Evolutionary conservation across 2,329 filamentous ascomycete species (phyloP).

Genomic region (Nemania sp.): DNA sequence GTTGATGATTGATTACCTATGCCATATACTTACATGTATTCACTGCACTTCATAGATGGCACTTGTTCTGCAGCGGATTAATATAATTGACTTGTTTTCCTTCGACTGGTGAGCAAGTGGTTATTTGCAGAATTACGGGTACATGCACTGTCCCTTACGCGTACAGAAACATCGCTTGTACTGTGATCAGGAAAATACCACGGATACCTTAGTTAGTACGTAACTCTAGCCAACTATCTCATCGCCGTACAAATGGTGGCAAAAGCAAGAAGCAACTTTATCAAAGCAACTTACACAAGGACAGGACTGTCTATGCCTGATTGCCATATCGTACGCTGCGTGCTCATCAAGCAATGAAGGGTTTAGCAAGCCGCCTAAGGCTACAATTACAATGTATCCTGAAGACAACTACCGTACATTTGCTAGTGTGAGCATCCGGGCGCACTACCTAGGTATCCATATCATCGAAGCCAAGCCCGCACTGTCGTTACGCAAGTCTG

Average conservation of each 20-base stretch:
- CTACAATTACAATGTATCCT: not conserved
- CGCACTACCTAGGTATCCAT: too few relatives aligned
- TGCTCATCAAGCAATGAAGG: not conserved
- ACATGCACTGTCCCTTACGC: not conserved
- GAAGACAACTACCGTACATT: slow-evolving; percentile 1
- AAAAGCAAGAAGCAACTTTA: too few relatives aligned
- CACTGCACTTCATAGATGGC: too few relatives aligned
- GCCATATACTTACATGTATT: not conserved
- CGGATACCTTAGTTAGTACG: too few relatives aligned
- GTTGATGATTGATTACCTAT: not conserved
- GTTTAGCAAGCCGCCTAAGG: too few relatives aligned
- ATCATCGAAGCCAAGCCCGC: slow-evolving; percentile 10
- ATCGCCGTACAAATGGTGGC: too few relatives aligned
- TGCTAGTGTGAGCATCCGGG: slow-evolving; percentile 7
- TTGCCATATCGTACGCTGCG: too few relatives aligned
- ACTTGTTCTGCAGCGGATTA: not conserved
- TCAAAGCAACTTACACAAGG: too few relatives aligned
- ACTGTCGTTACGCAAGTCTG: slow-evolving; percentile 23
- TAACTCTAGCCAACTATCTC: too few relatives aligned
- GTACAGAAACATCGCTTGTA: not conserved
- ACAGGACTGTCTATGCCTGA: too few relatives aligned
- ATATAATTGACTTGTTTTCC: slow-evolving; percentile 14
- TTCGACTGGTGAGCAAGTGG: slow-evolving; percentile 17
- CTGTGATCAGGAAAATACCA: not conserved
- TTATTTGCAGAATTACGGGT: slow-evolving; percentile 20